phyloP scores from a whole-genome alignment of 2,329 filamentous ascomycete genomes.

The Tricladium varicosporioides region DNA sequence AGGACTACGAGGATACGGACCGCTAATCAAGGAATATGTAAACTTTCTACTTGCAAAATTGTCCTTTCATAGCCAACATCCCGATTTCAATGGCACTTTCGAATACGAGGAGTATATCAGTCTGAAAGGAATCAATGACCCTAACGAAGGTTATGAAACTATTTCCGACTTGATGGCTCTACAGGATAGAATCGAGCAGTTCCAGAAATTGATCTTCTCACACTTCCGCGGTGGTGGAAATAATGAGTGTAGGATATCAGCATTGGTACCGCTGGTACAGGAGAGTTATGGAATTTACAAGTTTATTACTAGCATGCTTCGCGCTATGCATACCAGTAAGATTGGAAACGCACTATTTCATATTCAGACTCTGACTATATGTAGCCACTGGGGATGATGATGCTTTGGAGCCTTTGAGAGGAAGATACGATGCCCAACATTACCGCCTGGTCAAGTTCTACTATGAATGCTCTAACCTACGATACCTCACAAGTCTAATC shows the following conservation, averaged over 20 bases:
- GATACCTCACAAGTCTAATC: conserved; percentile 94
- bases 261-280: conserved; percentile 87
- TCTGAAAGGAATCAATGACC: conserved; percentile 96
- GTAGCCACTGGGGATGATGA: conserved; percentile 88
- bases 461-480: conserved; percentile 96
- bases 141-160: conserved; percentile 96
- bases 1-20: conserved; percentile 84
- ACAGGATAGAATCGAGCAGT: conserved; percentile 97
- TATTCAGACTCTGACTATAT: conserved; percentile 17
- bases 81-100: conserved; percentile 97
- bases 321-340: conserved; percentile 93
- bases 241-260: conserved; percentile 95
- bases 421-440: conserved; percentile 92
- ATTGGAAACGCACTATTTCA: conserved; percentile 14
- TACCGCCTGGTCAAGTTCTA: conserved; percentile 97
- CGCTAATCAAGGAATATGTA: conserved; percentile 94
- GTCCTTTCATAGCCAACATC: conserved; percentile 93
- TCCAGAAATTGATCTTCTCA: conserved; percentile 97
- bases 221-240: conserved; percentile 89
- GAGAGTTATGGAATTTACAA: conserved; percentile 99
- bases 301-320: conserved; percentile 98
- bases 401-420: conserved; percentile 81
- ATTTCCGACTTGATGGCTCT: conserved; percentile 95
- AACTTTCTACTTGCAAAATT: conserved; percentile 93
- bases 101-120: conserved; percentile 99